Evolutionary conservation across 2,329 filamentous ascomycete species (phyloP).

Genomic region (Fonsecaea pedrosoi): DNA sequence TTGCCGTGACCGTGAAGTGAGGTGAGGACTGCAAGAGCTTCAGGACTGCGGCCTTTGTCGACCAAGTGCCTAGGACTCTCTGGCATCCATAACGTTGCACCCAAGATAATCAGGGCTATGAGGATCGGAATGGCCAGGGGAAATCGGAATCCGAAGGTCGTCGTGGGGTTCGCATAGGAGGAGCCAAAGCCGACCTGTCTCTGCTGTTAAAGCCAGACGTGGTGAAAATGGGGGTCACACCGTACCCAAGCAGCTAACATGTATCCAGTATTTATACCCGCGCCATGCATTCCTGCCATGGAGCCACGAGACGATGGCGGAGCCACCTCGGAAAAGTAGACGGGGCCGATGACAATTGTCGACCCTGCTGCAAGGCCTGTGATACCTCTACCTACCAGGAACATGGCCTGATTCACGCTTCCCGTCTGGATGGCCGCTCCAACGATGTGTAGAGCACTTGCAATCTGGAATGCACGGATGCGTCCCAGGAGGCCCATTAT

Average conservation of each 20-base stretch:
- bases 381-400: neutral
- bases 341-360: neutral
- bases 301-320: neutral
- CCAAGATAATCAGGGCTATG: neutral
- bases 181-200: neutral
- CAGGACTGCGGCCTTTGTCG: slow-evolving; percentile 40
- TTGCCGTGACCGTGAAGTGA: slow-evolving; percentile 9
- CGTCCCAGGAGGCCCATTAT: slow-evolving; percentile 1
- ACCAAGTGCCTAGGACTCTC: slow-evolving; percentile 69
- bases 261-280: neutral
- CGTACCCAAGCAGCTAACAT: neutral
- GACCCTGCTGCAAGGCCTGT: neutral
- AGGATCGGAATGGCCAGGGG: slow-evolving; percentile 1
- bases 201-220: no score
- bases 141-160: neutral
- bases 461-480: slow-evolving; percentile 5
- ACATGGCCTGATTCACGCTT: slow-evolving; percentile 14
- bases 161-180: neutral
- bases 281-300: neutral
- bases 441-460: neutral
- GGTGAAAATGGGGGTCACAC: no score
- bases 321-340: neutral
- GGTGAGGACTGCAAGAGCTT: slow-evolving; percentile 30
- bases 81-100: slow-evolving; percentile 46
- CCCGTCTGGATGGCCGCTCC: slow-evolving; percentile 3